These are phyloP conservation scores for Limonium bicolor DNA, from an alignment of 148 eudicot genomes.

Conservation along the genomic window DNA sequence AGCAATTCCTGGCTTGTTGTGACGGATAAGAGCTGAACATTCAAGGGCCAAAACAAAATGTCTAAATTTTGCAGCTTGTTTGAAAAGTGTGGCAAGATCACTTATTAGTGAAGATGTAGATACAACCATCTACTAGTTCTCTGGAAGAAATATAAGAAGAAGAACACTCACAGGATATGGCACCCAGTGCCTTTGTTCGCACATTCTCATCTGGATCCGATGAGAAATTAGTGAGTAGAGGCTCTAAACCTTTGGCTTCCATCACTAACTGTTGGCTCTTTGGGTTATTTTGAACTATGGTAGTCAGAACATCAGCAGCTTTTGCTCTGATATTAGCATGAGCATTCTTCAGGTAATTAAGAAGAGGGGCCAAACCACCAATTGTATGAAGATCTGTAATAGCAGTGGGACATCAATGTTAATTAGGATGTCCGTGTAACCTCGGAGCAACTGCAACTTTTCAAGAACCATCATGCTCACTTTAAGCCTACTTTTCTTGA, in stretches of 20 bases:
- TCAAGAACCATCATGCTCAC: too few species aligned
- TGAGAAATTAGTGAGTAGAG: slow-evolving; percentile 51
- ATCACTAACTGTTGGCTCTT: slow-evolving; percentile 80
- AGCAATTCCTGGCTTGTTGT: slow-evolving; percentile 75
- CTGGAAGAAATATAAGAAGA: not conserved
- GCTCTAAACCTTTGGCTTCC: slow-evolving; percentile 86
- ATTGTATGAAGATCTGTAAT: slow-evolving; percentile 74
- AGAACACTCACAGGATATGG: slow-evolving; percentile 69
- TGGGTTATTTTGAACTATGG: slow-evolving; percentile 90
- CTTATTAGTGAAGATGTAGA: not conserved
- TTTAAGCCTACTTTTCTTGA: too few species aligned
- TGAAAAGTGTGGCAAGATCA: not conserved
- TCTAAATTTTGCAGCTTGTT: too few species aligned
- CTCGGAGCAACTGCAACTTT: too few species aligned
- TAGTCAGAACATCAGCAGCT: slow-evolving; percentile 92
- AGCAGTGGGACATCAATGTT: too few species aligned
- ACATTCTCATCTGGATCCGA: slow-evolving; percentile 62
- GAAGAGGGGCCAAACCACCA: slow-evolving; percentile 83
- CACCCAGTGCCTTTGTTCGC: slow-evolving; percentile 85
- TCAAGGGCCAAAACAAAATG: too few species aligned
- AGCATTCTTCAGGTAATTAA: slow-evolving; percentile 52
- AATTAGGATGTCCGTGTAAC: too few species aligned
- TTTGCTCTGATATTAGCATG: slow-evolving; percentile 83
- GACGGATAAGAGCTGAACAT: slow-evolving; percentile 65
- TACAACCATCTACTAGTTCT: not conserved